Base-by-base conservation (phyloP, 2,329 filamentous ascomycete species). In the Xylariomycetidae sp. region DNA sequence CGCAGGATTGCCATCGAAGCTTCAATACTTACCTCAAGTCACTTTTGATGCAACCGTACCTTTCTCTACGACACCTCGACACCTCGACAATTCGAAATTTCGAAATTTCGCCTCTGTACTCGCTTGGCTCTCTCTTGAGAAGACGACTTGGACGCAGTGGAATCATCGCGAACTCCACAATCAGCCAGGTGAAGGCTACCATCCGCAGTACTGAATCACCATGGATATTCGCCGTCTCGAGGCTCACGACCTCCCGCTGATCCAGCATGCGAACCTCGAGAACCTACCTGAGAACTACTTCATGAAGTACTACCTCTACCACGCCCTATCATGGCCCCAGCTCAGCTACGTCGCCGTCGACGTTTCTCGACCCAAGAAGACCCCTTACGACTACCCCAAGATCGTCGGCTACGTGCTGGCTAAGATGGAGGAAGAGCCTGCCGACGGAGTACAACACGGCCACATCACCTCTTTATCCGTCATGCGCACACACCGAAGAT, bases 211-310 rank as follows among this genome's bases (percentile, higher is more conserved):
- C n/a, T n/a, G n/a, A n/a, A n/a, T n/a, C n/a, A n/a, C n/a, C n/a
- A 97, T 94, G 87, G 87, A 94, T 68, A 94, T 98, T 65, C 84
- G 90, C 46, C 71, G 92, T 45, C 80, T 98, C 49, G 82, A 79
- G 48, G 72, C 87, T 45, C 84, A 80, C 44, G 87, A 94, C 66
- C 85, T 94, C 47, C 87, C 87, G 48, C 82, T 92, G 58, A 88
- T 98, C 59, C 92, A 98, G 69, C 88, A 94, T 64, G 90, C 90
- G 58, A 97, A 98, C 72, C 89, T 98, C 60, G 94, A 94, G 62
- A 98, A 98, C 70, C 77, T 98, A 34, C 92, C 92, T 46, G 92
- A 98, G 66, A 98, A 98, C 74, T 98, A 98, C 77, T 97, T 97
- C 63, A 86, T 95, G 67, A 98, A 98, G 76, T 98, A 98, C 75